Base-by-base conservation (phyloP, 1,284 basidiomycete species). In the Moniliophthora roreri region DNA sequence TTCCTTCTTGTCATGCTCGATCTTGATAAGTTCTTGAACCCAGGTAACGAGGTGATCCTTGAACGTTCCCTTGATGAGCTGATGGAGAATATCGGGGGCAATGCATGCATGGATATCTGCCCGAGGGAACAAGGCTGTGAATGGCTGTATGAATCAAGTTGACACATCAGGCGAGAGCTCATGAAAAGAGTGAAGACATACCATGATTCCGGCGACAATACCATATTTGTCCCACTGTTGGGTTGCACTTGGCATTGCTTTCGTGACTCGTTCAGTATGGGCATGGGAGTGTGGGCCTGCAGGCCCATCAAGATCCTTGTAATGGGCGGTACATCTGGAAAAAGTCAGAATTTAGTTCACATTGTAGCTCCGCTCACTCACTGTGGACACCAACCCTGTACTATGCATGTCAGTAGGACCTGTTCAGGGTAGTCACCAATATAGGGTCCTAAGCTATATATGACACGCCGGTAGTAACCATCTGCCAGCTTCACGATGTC, bases 351-450 rank as follows among this genome's bases (percentile, higher is more conserved):
- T 32, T 32, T 11, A 32, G 28, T 11, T 32, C 11, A 11, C 6
- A 32, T 32, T 11, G 11, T 32, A 11, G 11, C 6, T 6, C 28
- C n/a, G n/a, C 28, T 32, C 28, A 58, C 61, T 18, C 54, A 68
- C 65, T 60, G 58, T 38, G 63, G 57, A 55, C 69, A 72, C 69
- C 68, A 70, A 1, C 57, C 59, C 20, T 62, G 58, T 4, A 70
- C 64, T 51, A 68, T 61, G 37, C 64, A 45, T 2, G 54, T 6
- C 1, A 58, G 32, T 9, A 48, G 20, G 4, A 50, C 53, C 34
- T 60, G 58, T 46, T 71, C 69, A 0, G 63, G 68, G 50, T 72
- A 72, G 50, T 71, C 68, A 0, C 61, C 69, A 53, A 70, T 69
- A 53, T 65, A 70, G 10, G 68, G 64, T 0, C 69, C 69, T 4